Base-by-base conservation (phyloP, 345 rosid genomes). In the Orychophragmus violaceus region DNA sequence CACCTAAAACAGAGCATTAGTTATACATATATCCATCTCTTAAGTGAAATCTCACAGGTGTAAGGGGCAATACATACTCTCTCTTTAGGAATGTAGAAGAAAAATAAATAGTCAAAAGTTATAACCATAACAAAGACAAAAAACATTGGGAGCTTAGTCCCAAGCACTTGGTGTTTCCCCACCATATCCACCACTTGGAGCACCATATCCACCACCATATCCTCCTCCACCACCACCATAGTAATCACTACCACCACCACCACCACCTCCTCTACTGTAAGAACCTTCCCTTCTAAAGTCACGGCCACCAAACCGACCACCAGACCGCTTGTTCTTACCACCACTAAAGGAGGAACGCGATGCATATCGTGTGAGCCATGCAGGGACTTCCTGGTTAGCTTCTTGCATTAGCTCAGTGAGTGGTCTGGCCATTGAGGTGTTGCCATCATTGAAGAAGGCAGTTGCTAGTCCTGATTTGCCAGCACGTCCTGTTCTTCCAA, bases 401-500 rank as follows among this genome's bases (percentile, higher is more conserved):
- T 92, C 98, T 78, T 84, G 91, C 98, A 92, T 89, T 64, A 89
- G 77, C 10, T 89, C 95, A 5, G 89, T 35, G 39, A 92, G 76
- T 22, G 85, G 22, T 81, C 76, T 84, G 9, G 98, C 96, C 80
- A 92, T 5, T 19, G 95, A 83, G 3, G 80, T 17, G 71, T 87
- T 93, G 70, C 78, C 78, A 39, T 93, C 98, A 19, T 90, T 90
- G 71, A 93, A 93, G 80, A 93, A 93, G 70, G 98, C 97, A 44
- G 98, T 90, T 3, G 98, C 98, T 37, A 93, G 72, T 51, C 98
- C 98, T 45, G 82, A 37, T 64, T 93, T 93, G 41, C 97, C 98
- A 18, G 98, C 98, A 58, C 98, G 85, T 28, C 98, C 98, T 42
- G 98, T 93, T 12, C 97, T 66, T 73, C 98, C 98, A 62, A 93